These are phyloP conservation scores for Amylostereum chailletii DNA, from an alignment of 1,284 basidiomycete genomes.

Conservation along the genomic window DNA sequence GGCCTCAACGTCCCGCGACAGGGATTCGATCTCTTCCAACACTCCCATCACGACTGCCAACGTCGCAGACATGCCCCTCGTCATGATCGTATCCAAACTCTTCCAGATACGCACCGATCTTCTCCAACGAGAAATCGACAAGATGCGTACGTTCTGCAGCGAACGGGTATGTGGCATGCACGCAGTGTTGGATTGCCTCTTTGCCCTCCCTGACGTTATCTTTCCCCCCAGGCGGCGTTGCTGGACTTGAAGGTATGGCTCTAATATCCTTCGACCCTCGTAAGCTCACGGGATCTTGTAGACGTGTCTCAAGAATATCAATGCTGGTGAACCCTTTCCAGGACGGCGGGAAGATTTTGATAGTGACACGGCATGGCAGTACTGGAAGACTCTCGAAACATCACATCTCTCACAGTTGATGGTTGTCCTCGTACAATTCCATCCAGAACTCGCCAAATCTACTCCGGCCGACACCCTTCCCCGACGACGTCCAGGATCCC, in stretches of 20 bases:
- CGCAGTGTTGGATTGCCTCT: neutral
- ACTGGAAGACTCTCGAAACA: constrained; percentile 83
- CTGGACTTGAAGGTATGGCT: constrained; percentile 70
- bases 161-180: constrained; percentile 51
- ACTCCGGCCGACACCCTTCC: constrained; percentile 47
- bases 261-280: neutral
- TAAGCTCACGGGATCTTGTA: constrained; percentile 24
- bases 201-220: constrained; percentile 5
- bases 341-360: constrained; percentile 84
- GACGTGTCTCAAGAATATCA: constrained; percentile 90
- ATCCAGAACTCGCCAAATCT: constrained; percentile 83
- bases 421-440: constrained; percentile 79
- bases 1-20: constrained; percentile 44
- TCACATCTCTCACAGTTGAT: constrained; percentile 82
- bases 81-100: constrained; percentile 60
- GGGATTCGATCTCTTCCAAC: constrained; percentile 40
- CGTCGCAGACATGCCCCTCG: constrained; percentile 69
- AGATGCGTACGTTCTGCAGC: constrained; percentile 60
- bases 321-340: constrained; percentile 76
- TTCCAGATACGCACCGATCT: constrained; percentile 69
- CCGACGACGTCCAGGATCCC: constrained; percentile 43
- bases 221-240: constrained; percentile 59
- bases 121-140: constrained; percentile 70
- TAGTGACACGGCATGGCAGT: constrained; percentile 71
- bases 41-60: constrained; percentile 33